Base-by-base conservation (phyloP, 1,139 yeast genomes). In the Hemisphaericaspora xylofermentans region DNA sequence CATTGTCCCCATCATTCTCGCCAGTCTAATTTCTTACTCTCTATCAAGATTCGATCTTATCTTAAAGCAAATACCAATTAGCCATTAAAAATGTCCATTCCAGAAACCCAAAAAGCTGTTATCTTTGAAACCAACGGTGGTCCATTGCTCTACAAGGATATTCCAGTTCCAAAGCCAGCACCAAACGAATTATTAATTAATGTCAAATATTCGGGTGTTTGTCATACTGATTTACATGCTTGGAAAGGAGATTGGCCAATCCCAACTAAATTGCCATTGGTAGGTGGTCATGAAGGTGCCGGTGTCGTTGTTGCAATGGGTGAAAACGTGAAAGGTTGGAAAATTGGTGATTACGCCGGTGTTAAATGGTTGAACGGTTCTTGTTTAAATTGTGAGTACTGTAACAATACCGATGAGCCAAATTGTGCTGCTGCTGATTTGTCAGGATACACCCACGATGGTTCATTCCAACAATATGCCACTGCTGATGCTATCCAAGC, bases 271-370 rank as follows among this genome's bases (percentile, higher is more conserved):
- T 70, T 79, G 49, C 88, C 88, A 17, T 67, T 82, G 51, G 87
- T 83, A 40, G 89, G 88, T 49, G 94, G 94, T 57, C 94, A 85
- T 71, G 94, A 85, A 67, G 93, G 93, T 68, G 89, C 91, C 29
- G 94, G 94, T 65, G 78, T 79, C 29, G 93, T 85, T 49, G 91
- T 84, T 45, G 88, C 55, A 75, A 51, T 78, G 70, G 94, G 93
- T 58, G 68, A 68, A 34, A 73, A 78, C 51, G 94, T 84, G 51
- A 74, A 67, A 54, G 82, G 83, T 32, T 83, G 85, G 71, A 75
- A 83, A 58, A 62, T 83, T 55, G 94, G 94, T 57, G 93, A 85
- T 61, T 70, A 62, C 40, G 94, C 93, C 44, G 94, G 93, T 60
- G 71, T 84, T 59, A 84, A 85, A 64, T 75, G 80, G 80, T 68